Evolutionary conservation across 345 rosid species (phyloP), one percentile per base, ranked within the genome.

Genomic region (Lenwebbia sp.): DNA sequence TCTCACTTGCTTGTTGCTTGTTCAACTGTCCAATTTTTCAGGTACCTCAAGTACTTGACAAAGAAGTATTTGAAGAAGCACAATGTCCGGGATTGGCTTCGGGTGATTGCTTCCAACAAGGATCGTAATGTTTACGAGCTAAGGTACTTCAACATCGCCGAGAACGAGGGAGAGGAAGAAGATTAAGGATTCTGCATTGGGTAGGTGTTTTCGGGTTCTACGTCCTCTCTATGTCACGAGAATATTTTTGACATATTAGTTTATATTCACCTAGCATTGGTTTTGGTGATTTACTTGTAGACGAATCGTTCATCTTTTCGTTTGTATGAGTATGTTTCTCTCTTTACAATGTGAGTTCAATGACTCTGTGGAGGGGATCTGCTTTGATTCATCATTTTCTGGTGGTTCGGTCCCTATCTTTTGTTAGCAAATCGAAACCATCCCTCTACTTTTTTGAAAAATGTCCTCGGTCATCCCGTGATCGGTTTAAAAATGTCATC

Each of bases 11-110:
- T 54, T 9, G 25, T 37, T 70, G 47, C 47, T 70, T 70, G 47
- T 19, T 70, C 47, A 21, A 70, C 47, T 70, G 26, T 37, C 7
- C 3, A 75, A 23, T 58, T 9, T 52, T 81, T 4, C 53, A 91
- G 93, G 83, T 91, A 91, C 41, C 84, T 91, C 54, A 91, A 91
- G 74, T 91, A 90, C 75, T 86, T 91, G 88, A 91, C 93, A 33
- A 91, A 91, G 89, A 91, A 91, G 89, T 91, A 90, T 84, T 85
- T 91, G 90, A 91, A 91, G 90, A 91, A 91, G 82, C 93, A 91
- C 87, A 91, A 90, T n/a, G 93, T 91, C 78, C 84, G 93, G 55
- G 93, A 91, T 85, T 91, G 93, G 93, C 93, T 91, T 82, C 90
- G 93, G 49, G 93, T 91, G 62, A 90, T 91, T 87, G 90, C 93